Base-by-base conservation (phyloP, 2,329 filamentous ascomycete species). In the Talaromyces pinophilus region DNA sequence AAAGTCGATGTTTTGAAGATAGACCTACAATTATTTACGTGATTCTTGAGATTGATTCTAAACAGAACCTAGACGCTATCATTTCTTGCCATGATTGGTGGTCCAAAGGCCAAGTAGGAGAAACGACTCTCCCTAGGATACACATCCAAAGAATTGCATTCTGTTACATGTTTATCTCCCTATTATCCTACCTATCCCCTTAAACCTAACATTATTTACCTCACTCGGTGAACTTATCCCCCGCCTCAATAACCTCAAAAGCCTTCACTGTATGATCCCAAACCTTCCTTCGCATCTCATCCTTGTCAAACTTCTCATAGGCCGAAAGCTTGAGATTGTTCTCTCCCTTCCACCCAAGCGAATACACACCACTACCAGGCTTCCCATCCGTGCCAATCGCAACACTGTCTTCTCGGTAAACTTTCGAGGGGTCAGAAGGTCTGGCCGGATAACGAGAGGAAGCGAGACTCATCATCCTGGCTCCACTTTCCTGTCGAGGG, bases 391-490 rank as follows among this genome's bases (percentile, higher is more conserved):
- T 66, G 3, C 60, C 64, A 17, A 62, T 30, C 1, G 52, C 64
- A 57, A 60, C 28, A 25, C 35, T 42, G 0, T 19, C 19, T 17
- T 40, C 17, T 40, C 11, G 15, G 15, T 50, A 25, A 30, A 22
- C 10, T 1, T 54, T 59, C 6, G 60, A 59, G 22, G 55, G 15
- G 8, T 59, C 40, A 13, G 63, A 60, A 42, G 30, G 1, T 38
- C 61, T 40, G 7, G 64, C 25, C 2, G 60, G 59, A 54, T 66
- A 66, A 1, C 64, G 64, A 22, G 64, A 61, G 2, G 64, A 66
- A 19, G 59, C 60, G n/a, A 66, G 30, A 60, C 59, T 63, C n/a
- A 66, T 38, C 64, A 66, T 66, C 35, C 64, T 50, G 11, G 60
- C 59, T 50, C 64, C 64, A 28, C 64, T 63, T 33, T 66, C 64